A percentile compares a stretch with the other conserved stretches of the same genome.
Conservation (phyloP, 2,329 filamentous ascomycete genomes). For the Chrysoporthe puriensis region DNA sequence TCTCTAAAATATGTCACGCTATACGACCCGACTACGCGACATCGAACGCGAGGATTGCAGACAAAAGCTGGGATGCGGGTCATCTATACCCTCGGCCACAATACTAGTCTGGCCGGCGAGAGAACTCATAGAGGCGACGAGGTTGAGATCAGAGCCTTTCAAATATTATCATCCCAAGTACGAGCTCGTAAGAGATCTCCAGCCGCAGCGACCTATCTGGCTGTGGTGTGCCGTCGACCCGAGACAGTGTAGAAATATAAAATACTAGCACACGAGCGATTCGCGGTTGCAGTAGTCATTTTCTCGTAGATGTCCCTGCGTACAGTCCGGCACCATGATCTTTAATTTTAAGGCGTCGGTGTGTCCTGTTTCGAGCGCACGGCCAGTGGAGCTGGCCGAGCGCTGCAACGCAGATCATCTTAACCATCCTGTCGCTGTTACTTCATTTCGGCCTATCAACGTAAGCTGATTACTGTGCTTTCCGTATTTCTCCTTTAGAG, state of each 20-base stretch:
- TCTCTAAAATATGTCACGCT: too few relatives aligned
- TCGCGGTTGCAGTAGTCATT: too few relatives aligned
- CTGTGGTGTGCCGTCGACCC: not conserved
- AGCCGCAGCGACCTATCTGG: too few relatives aligned
- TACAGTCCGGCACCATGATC: not conserved
- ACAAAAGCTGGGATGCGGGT: not conserved
- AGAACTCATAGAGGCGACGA: not conserved
- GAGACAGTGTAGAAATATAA: not conserved
- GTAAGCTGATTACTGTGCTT: not conserved
- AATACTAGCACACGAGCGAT: too few relatives aligned
- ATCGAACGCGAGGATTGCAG: not conserved
- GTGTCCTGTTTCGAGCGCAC: not conserved
- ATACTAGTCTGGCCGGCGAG: not conserved
- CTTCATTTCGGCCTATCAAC: not conserved
- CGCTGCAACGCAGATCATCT: not conserved
- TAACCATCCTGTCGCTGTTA: not conserved
- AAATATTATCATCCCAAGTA: not conserved
- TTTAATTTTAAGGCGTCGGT: not conserved
- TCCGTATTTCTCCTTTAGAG: not conserved
- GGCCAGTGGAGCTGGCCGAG: not conserved
- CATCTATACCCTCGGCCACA: not conserved
- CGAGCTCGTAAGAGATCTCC: too few relatives aligned
- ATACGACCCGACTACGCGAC: too few relatives aligned
- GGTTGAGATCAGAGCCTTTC: not conserved
- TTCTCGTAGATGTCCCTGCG: not conserved